A percentile compares a stretch with the other conserved stretches of the same genome.
Evolutionary conservation across 352 stramenopile genomes (phyloP).

Genomic region (Phytophthora megakarya): DNA sequence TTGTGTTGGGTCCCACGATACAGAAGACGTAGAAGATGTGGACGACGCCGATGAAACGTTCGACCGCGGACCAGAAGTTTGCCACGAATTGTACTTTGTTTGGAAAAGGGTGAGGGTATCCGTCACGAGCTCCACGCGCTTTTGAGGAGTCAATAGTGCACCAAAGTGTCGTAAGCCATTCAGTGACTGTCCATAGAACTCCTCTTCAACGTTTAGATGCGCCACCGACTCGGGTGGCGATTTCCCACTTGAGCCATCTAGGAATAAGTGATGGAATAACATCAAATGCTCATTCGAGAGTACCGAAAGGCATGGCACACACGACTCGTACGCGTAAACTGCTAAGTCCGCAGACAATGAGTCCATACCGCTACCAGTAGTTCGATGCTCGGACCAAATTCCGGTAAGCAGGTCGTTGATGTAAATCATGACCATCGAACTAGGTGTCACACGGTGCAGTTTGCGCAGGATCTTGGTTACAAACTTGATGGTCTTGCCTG

Average conservation of each 20-base stretch:
- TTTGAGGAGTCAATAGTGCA: conserved; percentile 41
- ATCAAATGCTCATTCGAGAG: conserved; percentile 69
- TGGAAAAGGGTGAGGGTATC: conserved; percentile 54
- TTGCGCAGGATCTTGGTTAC: conserved; percentile 80
- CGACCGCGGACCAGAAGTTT: conserved; percentile 27
- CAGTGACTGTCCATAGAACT: conserved; percentile 65
- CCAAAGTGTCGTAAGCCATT: conserved; percentile 43
- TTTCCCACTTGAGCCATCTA: conserved; percentile 35
- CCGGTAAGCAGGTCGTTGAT: conserved; percentile 49
- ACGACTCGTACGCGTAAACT: conserved; percentile 72
- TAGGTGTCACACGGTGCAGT: conserved; percentile 59
- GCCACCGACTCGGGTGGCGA: conserved; percentile 22
- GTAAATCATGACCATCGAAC: conserved; percentile 71
- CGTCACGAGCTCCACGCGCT: conserved; percentile 58
- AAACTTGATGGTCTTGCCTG: conserved; percentile 64
- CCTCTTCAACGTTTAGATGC: conserved; percentile 32
- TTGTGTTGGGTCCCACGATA: conserved; percentile 36
- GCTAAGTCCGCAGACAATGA: conserved; percentile 48
- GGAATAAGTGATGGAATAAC: conserved; percentile 58
- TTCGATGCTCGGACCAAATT: conserved; percentile 55
- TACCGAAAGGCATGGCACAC: conserved; percentile 65
- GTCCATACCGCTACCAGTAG: conserved; percentile 1
- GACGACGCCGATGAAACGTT: conserved; percentile 42
- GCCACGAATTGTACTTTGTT: conserved; percentile 46
- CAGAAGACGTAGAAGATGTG: conserved; percentile 34